These are phyloP conservation scores for Saccharomycopsis sp. DNA, from an alignment of 805 yeast genomes.

Conservation along the genomic window DNA sequence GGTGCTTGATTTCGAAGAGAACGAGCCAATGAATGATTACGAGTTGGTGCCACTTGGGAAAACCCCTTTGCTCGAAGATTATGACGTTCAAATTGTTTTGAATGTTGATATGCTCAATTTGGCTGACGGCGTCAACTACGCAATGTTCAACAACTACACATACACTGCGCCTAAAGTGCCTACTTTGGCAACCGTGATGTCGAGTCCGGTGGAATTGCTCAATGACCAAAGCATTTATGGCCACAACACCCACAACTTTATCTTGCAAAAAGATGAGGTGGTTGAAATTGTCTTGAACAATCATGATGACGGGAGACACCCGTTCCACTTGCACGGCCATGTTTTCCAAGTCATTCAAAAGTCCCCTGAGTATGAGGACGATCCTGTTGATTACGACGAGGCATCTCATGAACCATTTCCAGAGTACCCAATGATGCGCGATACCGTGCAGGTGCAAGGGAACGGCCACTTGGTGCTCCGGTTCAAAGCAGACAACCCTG, in stretches of 20 bases:
- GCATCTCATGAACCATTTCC: conserved; percentile 38
- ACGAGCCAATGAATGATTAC: conserved; percentile 40
- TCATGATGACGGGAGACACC: conserved; percentile 70
- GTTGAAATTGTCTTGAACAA: conserved; percentile 75
- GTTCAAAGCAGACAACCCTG: conserved; percentile 80
- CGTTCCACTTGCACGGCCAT: conserved; percentile 75
- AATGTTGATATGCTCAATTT: conserved; percentile 58
- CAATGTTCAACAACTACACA: conserved; percentile 62
- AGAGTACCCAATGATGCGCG: conserved; percentile 56
- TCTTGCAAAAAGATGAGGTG: conserved; percentile 51
- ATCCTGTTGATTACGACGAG: conserved; percentile 48
- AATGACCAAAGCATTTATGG: conserved; percentile 61
- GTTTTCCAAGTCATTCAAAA: conserved; percentile 53
- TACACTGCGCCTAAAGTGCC: conserved; percentile 65
- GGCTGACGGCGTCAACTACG: conserved; percentile 68
- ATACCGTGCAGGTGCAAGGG: conserved; percentile 58
- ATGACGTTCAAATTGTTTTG: conserved; percentile 53
- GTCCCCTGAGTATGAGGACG: conserved; percentile 43
- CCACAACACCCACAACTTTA: conserved; percentile 53
- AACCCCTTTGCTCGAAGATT: conserved; percentile 40
- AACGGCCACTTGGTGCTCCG: conserved; percentile 63
- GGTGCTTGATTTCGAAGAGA: conserved; percentile 22
- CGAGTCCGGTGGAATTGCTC: conserved; percentile 48
- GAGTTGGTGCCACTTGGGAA: conserved; percentile 33
- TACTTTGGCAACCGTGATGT: conserved; percentile 51